Base-by-base conservation (phyloP, 305 asterid genomes). In the Fraxinus angustifolia region DNA sequence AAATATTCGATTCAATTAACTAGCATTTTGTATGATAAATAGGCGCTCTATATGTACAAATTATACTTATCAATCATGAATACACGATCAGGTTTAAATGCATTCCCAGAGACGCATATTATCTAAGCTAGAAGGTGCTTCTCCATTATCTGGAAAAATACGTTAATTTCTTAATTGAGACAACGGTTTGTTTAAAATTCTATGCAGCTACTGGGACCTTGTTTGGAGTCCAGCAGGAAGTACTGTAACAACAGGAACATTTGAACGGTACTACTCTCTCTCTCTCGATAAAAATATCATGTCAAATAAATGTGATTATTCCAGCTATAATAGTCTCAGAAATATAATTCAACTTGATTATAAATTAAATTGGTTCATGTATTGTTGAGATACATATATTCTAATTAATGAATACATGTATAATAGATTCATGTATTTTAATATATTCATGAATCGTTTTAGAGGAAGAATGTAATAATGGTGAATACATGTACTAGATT, bases 171-270 rank as follows among this genome's bases (percentile, higher is more conserved):
- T 42, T 33, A 26, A 65, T 45, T 23, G 21, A 72, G 28, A 33
- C 0, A 33, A 14, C 74, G 4, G 16, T 23, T 12, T 68, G 34
- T 58, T 79, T 17, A 10, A 17, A 53, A 72, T 45, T 71, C 56
- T 67, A 23, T 80, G 78, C 86, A 90, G 93, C 79, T 90, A 88
- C 26, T 90, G 92, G 92, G 91, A 90, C 83, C 87, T 90, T 33
- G 89, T 86, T 78, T 90, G 93, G 93, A 87, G 91, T 74, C 79
- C 84, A 45, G 42, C 85, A 6, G 90, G 90, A 77, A 85, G 83
- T 56, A 77, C 78, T 36, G 89, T 87, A 79, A 88, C 93, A 70
- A 87, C 90, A 16, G 93, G 93, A 78, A 87, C 87, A 74, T 90
- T 58, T 82, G 88, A 90, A 76, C 45, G 11, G 91, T 86, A 84